Base-by-base conservation (phyloP, 306 rosid genomes). In the Myrica gale region DNA sequence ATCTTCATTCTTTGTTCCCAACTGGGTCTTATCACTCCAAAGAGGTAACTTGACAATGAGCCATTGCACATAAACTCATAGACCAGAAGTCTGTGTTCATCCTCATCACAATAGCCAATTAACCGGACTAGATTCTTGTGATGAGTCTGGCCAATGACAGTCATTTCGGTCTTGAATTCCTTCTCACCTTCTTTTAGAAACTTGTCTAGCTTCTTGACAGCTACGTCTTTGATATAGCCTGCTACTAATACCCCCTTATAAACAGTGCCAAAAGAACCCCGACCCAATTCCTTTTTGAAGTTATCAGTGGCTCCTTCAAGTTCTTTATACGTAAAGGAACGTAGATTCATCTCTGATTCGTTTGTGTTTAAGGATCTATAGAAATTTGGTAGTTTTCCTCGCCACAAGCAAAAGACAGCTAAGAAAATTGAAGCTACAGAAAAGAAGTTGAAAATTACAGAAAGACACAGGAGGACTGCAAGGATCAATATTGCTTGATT, bases 241-340 rank as follows among this genome's bases (percentile, higher is more conserved):
- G 50, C 41, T 65, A 17, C 50, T 17, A 65, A 3, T 65, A 65
- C 69, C 12, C 70, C 70, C 39, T 65, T 65, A 42, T 65, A 65
- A 41, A 65, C 70, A 16, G 20, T 65, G 15, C 70, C 70, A 65
- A 65, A 65, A 65, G 70, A 65, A 65, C 50, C 70, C 70, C 50
- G 41, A 2, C 70, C 70, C 50, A 65, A 65, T 65, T 65, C 70
- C 17, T 65, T 48, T 65, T 65, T 65, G 44, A 65, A 65, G 23
- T 48, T 48, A 65, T 43, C 17, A 65, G 70, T 65, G 21, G 70
- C 70, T 65, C 17, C 70, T 65, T 65, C 50, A 37, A 65, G 70
- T 16, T 65, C 50, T 65, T 65, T 65, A 48, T 65, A 65, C 8
- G 70, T 17, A 65, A 65, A 65, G 2, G 23, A 65, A 41, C 23